phyloP scores from a whole-genome alignment of 495 filamentous ascomycete species.

The Xylaria grammica region DNA sequence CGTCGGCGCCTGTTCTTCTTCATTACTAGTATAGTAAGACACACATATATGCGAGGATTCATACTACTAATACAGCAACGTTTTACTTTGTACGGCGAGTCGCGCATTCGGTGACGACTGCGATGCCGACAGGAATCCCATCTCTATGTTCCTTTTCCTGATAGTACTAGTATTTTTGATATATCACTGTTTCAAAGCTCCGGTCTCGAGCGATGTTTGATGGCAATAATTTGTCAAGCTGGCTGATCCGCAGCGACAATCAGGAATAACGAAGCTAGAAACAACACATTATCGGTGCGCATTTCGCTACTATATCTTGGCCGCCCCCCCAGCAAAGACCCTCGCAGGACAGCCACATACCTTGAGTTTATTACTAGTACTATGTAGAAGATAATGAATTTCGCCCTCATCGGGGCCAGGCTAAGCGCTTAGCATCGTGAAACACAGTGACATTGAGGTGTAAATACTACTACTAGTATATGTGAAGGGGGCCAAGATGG shows the following conservation, averaged over 20 bases:
- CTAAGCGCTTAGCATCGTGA: conserved; percentile 8
- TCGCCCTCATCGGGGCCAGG: neutral
- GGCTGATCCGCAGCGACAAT: too few species aligned
- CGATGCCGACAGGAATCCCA: too few species aligned
- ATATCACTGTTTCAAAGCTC: too few species aligned
- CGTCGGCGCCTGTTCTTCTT: conserved; percentile 9
- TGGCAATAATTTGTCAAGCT: too few species aligned
- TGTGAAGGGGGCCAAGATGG: neutral
- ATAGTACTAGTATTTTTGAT: neutral
- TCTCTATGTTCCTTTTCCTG: neutral
- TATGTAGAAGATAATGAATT: neutral
- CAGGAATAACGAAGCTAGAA: too few species aligned
- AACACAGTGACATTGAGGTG: neutral
- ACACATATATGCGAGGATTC: too few species aligned
- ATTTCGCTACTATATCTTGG: neutral
- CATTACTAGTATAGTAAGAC: too few species aligned
- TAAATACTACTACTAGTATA: neutral
- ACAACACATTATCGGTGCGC: neutral
- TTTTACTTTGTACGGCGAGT: too few species aligned
- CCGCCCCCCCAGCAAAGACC: neutral
- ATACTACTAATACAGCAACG: too few species aligned
- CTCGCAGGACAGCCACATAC: neutral
- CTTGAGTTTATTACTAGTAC: neutral
- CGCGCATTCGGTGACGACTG: too few species aligned
- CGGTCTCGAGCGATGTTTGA: too few species aligned